Evolutionary conservation across 306 rosid species (phyloP).

Genomic region (Medicago arabica): DNA sequence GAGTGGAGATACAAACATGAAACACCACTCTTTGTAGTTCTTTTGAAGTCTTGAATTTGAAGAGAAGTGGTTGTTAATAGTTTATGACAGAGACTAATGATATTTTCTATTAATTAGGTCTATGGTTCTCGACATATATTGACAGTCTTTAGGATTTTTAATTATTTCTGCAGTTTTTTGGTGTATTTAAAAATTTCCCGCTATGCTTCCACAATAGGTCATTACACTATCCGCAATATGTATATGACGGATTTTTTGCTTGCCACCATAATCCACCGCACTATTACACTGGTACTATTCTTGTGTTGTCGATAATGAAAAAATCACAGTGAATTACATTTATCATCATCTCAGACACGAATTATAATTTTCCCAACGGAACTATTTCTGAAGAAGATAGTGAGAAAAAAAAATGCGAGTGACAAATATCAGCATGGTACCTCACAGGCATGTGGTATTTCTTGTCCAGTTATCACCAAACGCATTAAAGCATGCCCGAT

Average conservation of each 20-base stretch:
- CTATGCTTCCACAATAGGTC: too few relatives aligned
- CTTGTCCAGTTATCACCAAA: slow-evolving; percentile 98
- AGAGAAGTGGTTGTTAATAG: too few relatives aligned
- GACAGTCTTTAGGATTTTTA: too few relatives aligned
- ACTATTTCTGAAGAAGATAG: slow-evolving; percentile 27
- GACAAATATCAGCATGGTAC: slow-evolving; percentile 52
- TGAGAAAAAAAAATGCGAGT: slow-evolving; percentile 25
- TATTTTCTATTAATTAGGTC: too few relatives aligned
- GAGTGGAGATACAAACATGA: too few relatives aligned
- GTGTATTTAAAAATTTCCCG: too few relatives aligned
- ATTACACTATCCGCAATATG: neutral
- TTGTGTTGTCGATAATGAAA: neutral
- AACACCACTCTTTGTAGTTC: too few relatives aligned
- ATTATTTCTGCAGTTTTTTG: too few relatives aligned
- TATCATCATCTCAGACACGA: slow-evolving; percentile 10
- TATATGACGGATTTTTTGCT: neutral
- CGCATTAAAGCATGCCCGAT: slow-evolving; percentile 98
- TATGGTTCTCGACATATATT: too few relatives aligned
- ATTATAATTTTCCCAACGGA: slow-evolving; percentile 11
- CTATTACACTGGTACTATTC: neutral
- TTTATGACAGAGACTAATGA: too few relatives aligned
- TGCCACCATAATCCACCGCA: neutral
- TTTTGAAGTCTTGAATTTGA: too few relatives aligned
- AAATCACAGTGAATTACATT: too few relatives aligned
- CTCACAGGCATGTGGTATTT: slow-evolving; percentile 98